Evolutionary conservation across 495 filamentous ascomycete genomes (phyloP), one percentile per base, ranked within the genome.

Genomic region (Jackrogersella multiformis): DNA sequence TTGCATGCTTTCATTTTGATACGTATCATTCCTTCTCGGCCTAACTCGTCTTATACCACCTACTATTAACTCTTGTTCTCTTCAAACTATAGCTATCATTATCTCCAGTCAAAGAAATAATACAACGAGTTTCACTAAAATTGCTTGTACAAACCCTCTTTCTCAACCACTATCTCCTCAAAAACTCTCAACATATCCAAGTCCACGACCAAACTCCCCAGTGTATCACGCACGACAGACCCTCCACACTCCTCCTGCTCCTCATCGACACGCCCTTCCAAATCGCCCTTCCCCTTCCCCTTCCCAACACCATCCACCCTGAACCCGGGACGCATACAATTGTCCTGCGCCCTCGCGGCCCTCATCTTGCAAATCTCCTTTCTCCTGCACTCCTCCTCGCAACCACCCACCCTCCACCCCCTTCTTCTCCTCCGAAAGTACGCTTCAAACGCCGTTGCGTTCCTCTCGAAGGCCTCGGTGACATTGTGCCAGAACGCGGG

Each of bases 401-500:
- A 76, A 12, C 5, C 12, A 1, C 48, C 52, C 2, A 61, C 55
- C 23, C 23, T 49, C 72, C 72, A 77, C 5, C 74, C 72, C 15
- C 75, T 67, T 1, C 56, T 62, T 61, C 70, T 72, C 55, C 69
- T 61, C 18, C 59, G 59, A 12, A 67, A 64, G 55, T 75, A 76
- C 45, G 64, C 62, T 9, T 64, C 58, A 38, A 77, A 75, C 4
- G 62, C 61, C 9, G 45, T 49, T 2, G 38, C 26, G 30, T 72
- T 48, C 0, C 16, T 21, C 21, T 69, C 68, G 12, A 77, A 45
- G 5, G 74, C 66, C 1, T 68, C 79, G 4, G 85, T 86, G 20
- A 87, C 80, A 68, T 85, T 82, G 67, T 87, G 84, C 85, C 85
- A 87, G 75, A 87, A 87, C 6, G 81, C 82, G 0, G 84, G 80